Percentiles rank a stretch among this genome's conserved stretches.
phyloP scores from a whole-genome alignment of 1,284 basidiomycete genomes.

The Ceratobasidium sp. region DNA sequence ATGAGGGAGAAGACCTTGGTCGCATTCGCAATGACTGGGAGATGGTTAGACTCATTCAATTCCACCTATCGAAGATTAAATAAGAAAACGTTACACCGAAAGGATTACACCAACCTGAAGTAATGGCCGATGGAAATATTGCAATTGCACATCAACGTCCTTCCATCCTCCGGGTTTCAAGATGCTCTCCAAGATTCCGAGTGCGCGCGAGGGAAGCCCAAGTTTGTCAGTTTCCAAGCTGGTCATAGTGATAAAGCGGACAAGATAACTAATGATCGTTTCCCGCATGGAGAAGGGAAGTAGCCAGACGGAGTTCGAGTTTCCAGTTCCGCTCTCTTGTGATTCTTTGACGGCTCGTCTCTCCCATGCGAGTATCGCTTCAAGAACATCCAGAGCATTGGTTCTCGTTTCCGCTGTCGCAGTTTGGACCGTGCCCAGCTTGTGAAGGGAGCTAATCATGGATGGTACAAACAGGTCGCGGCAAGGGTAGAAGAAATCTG shows the following conservation, averaged over 20 bases:
- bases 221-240: slow-evolving; percentile 65
- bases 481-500: slow-evolving; percentile 90
- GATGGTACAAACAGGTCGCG: slow-evolving; percentile 95
- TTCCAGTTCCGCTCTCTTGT: slow-evolving; percentile 47
- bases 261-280: slow-evolving; percentile 89
- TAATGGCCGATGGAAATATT: slow-evolving; percentile 83
- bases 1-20: slow-evolving; percentile 91
- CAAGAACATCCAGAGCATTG: slow-evolving; percentile 81
- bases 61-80: slow-evolving; percentile 35
- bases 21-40: slow-evolving; percentile 76
- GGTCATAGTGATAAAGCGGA: slow-evolving; percentile 75
- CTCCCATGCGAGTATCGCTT: slow-evolving; percentile 89
- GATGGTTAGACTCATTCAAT: slow-evolving; percentile 56
- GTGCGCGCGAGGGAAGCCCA: slow-evolving; percentile 74
- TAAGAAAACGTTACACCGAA: slow-evolving; percentile 22
- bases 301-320: slow-evolving; percentile 58
- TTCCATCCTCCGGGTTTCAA: slow-evolving; percentile 83
- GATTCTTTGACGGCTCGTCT: slow-evolving; percentile 55
- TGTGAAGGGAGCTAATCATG: slow-evolving; percentile 88
- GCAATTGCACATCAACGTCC: slow-evolving; percentile 91
- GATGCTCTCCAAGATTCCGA: slow-evolving; percentile 80
- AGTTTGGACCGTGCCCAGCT: slow-evolving; percentile 63
- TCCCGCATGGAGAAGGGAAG: slow-evolving; percentile 84
- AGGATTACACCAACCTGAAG: slow-evolving; percentile 64
- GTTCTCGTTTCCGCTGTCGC: slow-evolving; percentile 82